Conservation (phyloP, 306 rosid species). For the Spatholobus suberectus region DNA sequence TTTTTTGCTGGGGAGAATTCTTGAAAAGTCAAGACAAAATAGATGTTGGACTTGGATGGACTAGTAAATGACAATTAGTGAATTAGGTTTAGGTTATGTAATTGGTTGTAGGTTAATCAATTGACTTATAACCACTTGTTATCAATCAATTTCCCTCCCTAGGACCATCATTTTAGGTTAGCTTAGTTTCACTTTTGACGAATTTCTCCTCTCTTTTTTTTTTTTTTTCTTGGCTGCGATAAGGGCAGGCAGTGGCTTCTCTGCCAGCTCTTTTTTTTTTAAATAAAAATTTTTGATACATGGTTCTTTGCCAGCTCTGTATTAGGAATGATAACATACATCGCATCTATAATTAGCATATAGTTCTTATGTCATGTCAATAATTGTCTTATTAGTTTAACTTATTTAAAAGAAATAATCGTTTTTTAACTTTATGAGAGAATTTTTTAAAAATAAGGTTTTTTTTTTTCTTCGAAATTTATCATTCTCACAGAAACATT, state of each 20-base stretch:
- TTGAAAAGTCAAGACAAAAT: background rate
- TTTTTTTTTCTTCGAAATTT: too few relatives aligned
- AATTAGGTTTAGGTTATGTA: background rate
- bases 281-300: too few relatives aligned
- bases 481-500: background rate
- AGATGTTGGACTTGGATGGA: background rate
- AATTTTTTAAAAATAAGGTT: background rate
- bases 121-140: background rate
- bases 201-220: background rate
- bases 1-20: background rate
- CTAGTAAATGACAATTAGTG: background rate
- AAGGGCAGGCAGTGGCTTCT: background rate
- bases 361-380: background rate
- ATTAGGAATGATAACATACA: background rate
- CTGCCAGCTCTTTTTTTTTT: too few relatives aligned
- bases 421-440: background rate
- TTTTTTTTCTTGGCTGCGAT: background rate
- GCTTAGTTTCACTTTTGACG: background rate
- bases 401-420: background rate
- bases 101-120: background rate
- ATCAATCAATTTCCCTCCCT: background rate
- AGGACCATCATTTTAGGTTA: background rate
- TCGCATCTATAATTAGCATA: background rate
- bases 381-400: background rate
- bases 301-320: background rate